Evolutionary conservation across 2,329 filamentous ascomycete species (phyloP).

Genomic region (Venturia carpophila): DNA sequence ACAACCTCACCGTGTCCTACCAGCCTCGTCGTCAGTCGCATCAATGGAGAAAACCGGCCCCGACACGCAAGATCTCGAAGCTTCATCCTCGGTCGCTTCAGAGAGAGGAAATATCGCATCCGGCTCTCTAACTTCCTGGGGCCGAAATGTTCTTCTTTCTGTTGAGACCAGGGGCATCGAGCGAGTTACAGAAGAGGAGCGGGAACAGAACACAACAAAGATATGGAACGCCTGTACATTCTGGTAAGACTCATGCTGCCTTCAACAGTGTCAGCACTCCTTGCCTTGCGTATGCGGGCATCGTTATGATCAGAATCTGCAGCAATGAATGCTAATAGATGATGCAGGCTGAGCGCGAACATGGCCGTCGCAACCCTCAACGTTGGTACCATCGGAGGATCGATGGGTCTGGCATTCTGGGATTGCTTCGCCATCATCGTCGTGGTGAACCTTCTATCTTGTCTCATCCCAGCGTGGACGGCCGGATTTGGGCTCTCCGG

Average conservation of each 20-base stretch:
- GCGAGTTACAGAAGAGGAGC: slow-evolving; percentile 24
- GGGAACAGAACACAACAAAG: slow-evolving; percentile 23
- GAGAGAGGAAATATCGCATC: background rate
- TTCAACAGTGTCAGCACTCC: too few species aligned
- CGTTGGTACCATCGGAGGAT: slow-evolving; percentile 28
- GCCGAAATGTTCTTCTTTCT: slow-evolving; percentile 19
- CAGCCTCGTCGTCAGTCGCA: background rate
- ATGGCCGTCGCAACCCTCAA: slow-evolving; percentile 33
- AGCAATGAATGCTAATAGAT: too few species aligned
- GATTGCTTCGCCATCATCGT: slow-evolving; percentile 33
- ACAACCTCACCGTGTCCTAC: background rate
- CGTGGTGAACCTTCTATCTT: slow-evolving; percentile 29
- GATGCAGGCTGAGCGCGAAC: slow-evolving; percentile 31
- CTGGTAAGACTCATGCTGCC: slow-evolving; percentile 21
- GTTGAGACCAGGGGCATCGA: slow-evolving; percentile 25
- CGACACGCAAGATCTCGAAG: background rate
- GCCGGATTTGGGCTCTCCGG: slow-evolving; percentile 30
- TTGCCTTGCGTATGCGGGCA: too few species aligned
- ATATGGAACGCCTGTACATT: slow-evolving; percentile 27
- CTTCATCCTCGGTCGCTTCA: background rate
- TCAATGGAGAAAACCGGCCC: background rate
- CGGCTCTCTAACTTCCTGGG: background rate
- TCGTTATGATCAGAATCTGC: too few species aligned
- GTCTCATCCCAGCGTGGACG: slow-evolving; percentile 27
- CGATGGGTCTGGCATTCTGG: slow-evolving; percentile 30